A percentile compares a stretch with the other conserved stretches of the same genome.
Conservation (phyloP, 2,329 filamentous ascomycete genomes). For the Aspergillus chevalieri region DNA sequence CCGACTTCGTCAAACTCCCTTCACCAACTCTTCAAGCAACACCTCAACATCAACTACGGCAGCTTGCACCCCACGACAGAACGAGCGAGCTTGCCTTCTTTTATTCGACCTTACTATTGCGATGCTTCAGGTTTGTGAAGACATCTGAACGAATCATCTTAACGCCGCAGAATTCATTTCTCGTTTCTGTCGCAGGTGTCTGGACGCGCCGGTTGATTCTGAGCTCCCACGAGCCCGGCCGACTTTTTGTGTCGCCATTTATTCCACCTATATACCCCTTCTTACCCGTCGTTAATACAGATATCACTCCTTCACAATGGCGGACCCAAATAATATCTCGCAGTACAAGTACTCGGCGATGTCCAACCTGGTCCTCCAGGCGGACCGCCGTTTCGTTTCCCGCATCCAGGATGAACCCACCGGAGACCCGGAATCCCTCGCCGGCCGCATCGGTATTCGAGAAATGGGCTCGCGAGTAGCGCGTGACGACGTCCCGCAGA, state of each 20-base stretch:
- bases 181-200: slow-evolving; percentile 18
- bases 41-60: slow-evolving; percentile 12
- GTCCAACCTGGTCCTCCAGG: slow-evolving; percentile 99
- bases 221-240: slow-evolving; percentile 27
- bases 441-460: slow-evolving; percentile 83
- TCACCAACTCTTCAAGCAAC: slow-evolving; percentile 19
- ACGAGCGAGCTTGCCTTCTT: slow-evolving; percentile 20
- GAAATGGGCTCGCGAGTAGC: slow-evolving; percentile 88
- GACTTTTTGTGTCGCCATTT: slow-evolving; percentile 14
- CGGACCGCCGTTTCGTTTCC: slow-evolving; percentile 91
- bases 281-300: slow-evolving; percentile 8
- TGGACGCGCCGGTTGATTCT: slow-evolving; percentile 28
- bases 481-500: slow-evolving; percentile 71
- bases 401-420: slow-evolving; percentile 91
- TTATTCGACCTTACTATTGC: background rate
- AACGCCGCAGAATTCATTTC: slow-evolving; percentile 20
- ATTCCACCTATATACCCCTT: slow-evolving; percentile 6
- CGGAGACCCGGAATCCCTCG: slow-evolving; percentile 94
- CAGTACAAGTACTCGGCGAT: slow-evolving; percentile 99
- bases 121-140: slow-evolving; percentile 34
- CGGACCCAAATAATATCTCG: slow-evolving; percentile 65
- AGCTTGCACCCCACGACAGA: slow-evolving; percentile 21
- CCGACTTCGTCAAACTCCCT: slow-evolving; percentile 16
- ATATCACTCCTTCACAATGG: slow-evolving; percentile 49
- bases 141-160: slow-evolving; percentile 15